Evolutionary conservation across 129 eudicot genomes (phyloP).

Genomic region (Escallonia rubra): DNA sequence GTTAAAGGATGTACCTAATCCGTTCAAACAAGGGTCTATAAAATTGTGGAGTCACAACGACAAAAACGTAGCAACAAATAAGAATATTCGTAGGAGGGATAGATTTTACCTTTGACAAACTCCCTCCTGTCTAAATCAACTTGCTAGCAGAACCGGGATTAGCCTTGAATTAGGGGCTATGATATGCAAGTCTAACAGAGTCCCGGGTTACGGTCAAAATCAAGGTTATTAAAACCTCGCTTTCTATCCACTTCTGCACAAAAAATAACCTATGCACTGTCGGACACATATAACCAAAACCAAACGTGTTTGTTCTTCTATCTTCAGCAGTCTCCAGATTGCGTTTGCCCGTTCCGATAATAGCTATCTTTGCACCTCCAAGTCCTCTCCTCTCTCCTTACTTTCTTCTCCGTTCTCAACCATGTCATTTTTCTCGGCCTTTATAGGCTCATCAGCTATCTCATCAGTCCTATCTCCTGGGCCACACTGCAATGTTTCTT

Average conservation of each 20-base stretch:
- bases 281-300: neutral
- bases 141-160: conserved; percentile 16
- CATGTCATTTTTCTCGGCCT: neutral
- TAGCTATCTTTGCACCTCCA: conserved; percentile 18
- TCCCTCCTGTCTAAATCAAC: neutral
- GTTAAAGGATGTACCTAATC: no score
- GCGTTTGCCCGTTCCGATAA: conserved; percentile 17
- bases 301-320: conserved; percentile 7
- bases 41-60: no score
- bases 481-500: neutral
- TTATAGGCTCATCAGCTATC: neutral
- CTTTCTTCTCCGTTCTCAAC: conserved; percentile 4
- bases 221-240: conserved; percentile 10
- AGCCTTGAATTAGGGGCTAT: conserved; percentile 19
- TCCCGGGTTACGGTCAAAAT: conserved; percentile 3
- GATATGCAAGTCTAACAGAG: conserved; percentile 11
- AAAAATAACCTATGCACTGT: conserved; percentile 9
- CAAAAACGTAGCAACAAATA: no score
- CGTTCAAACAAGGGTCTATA: no score
- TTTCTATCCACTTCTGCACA: conserved; percentile 10
- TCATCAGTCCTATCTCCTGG: neutral
- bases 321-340: conserved; percentile 16
- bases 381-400: neutral
- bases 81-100: no score
- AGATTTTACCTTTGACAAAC: no score